Evolutionary conservation across 441 rosid species (phyloP).

Genomic region (Eruca vesicaria): DNA sequence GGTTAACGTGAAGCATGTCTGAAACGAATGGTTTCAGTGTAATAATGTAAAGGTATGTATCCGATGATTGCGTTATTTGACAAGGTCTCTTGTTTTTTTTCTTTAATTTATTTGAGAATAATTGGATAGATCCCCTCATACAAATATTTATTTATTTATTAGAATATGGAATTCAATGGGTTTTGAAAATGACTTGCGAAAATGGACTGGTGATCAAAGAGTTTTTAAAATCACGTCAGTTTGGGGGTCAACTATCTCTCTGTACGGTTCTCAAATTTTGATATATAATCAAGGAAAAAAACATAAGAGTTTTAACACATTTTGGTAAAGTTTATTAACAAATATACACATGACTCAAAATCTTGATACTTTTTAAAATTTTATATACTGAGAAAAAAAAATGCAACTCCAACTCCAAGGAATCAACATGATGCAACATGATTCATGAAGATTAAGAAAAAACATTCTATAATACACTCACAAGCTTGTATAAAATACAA

Average conservation of each 20-base stretch:
- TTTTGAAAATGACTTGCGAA: conserved; percentile 5
- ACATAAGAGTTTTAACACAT: not conserved
- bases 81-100: not conserved
- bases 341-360: not conserved
- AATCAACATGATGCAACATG: not conserved
- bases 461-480: not conserved
- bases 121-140: not conserved
- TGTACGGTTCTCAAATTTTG: not conserved
- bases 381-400: not conserved
- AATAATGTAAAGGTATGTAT: not conserved
- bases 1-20: conserved; percentile 25
- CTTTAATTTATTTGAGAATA: not conserved
- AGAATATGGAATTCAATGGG: not conserved
- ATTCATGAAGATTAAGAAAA: not conserved
- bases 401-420: not conserved
- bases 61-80: conserved; percentile 34
- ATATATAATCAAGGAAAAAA: not conserved
- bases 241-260: not conserved
- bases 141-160: not conserved
- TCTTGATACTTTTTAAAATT: not conserved
- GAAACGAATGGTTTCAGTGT: conserved; percentile 1
- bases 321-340: not conserved
- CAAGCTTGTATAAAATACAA: not conserved
- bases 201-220: not conserved
- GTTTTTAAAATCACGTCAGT: not conserved